Conservation (phyloP, 1,284 basidiomycete genomes). For the Takashimella tepidaria region DNA sequence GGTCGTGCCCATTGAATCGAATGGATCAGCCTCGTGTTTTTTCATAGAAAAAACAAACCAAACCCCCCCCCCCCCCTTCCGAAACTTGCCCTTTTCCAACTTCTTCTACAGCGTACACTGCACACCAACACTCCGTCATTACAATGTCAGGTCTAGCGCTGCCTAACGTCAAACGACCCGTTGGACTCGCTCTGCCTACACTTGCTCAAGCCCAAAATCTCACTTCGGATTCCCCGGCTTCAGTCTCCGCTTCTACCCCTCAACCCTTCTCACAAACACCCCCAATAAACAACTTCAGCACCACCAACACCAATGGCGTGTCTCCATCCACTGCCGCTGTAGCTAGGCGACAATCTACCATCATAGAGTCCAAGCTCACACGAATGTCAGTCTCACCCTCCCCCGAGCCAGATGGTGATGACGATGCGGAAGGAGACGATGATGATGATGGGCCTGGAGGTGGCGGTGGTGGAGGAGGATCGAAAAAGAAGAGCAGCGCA, state of each 20-base stretch:
- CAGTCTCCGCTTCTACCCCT: neutral
- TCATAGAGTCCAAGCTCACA: neutral
- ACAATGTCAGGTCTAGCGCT: neutral
- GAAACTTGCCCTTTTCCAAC: too few relatives aligned
- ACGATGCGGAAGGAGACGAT: constrained; percentile 33
- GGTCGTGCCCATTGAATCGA: too few relatives aligned
- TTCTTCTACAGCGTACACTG: too few relatives aligned
- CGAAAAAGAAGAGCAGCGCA: constrained; percentile 15
- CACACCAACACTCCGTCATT: constrained; percentile 2
- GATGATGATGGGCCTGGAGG: constrained; percentile 25
- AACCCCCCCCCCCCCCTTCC: too few relatives aligned
- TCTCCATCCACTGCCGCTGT: too few relatives aligned
- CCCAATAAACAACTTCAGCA: neutral
- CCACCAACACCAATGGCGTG: too few relatives aligned
- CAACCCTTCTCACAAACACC: neutral
- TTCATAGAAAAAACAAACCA: too few relatives aligned
- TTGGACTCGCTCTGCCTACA: constrained; percentile 17
- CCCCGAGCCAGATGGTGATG: constrained; percentile 27
- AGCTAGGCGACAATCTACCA: neutral
- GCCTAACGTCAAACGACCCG: constrained; percentile 10
- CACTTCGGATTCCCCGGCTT: constrained; percentile 9
- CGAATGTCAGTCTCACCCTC: constrained; percentile 16
- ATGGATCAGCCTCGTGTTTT: too few relatives aligned
- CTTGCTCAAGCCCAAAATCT: neutral
- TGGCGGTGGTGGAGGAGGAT: constrained; percentile 9